phyloP scores from a whole-genome alignment of 495 filamentous ascomycete genomes.

The Penicillium diatomitis region DNA sequence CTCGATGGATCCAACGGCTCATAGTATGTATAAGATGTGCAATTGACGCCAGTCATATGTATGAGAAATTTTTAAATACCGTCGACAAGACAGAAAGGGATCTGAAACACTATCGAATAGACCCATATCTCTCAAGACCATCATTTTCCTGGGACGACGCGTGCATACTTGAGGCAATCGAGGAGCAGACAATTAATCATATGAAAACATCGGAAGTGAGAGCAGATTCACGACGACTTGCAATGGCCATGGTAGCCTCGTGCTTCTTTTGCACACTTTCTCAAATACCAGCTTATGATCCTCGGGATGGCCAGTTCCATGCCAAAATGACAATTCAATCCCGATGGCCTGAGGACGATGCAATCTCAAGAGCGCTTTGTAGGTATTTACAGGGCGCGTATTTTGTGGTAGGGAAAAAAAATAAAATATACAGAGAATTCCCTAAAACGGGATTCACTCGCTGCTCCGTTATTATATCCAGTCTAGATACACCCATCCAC shows the following conservation, averaged over 20 bases:
- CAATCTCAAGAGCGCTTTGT: neutral
- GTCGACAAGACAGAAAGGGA: neutral
- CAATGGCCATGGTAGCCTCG: neutral
- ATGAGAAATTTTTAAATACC: neutral
- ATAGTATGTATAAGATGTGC: neutral
- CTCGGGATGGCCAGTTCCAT: neutral
- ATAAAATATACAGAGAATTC: no score
- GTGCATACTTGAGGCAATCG: neutral
- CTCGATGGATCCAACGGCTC: neutral
- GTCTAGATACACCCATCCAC: neutral
- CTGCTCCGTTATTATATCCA: no score
- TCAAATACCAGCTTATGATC: neutral
- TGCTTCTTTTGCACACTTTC: neutral
- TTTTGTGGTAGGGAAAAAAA: neutral
- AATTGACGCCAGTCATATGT: neutral
- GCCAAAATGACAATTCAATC: neutral
- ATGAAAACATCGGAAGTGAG: neutral
- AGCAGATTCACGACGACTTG: neutral
- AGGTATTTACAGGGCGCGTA: neutral
- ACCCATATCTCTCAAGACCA: no score
- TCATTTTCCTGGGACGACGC: neutral
- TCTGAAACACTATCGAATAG: neutral
- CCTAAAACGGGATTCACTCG: no score
- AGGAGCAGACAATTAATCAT: neutral
- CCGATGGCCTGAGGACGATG: conserved; percentile 1